Evolutionary conservation across 2,329 filamentous ascomycete genomes (phyloP), one percentile per base, ranked within the genome.

Genomic region (Magnaporthiopsis rhizophila): DNA sequence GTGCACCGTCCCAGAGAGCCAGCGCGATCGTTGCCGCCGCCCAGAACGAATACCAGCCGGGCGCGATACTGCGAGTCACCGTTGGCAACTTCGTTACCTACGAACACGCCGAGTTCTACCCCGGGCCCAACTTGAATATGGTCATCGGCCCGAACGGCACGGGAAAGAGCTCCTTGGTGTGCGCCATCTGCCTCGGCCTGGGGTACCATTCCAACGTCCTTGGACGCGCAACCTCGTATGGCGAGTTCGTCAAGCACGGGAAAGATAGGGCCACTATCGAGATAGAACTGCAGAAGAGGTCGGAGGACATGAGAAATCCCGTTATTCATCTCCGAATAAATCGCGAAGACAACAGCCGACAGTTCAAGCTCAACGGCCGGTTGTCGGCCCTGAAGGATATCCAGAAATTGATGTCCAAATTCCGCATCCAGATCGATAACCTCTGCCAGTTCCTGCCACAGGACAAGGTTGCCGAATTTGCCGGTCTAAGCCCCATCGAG

Each of bases 61-160:
- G 95, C 13, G 89, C 95, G 12, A 96, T 99, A 69, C 87, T 97
- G 61, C 86, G 93, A 50, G 92, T 99, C 61, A 89, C 87, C 69
- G 83, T 98, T 59, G 85, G 83, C 61, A 91, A 98, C 75, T 99
- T 99, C 70, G 92, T 99, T 64, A 99, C 95, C 0, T 99, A 99
- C 77, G 92, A 91, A 62, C 87, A 89, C 63, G 94, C 92, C 64
- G 93, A 97, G 68, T 97, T 98, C 75, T 86, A 89, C 65, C 92
- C 92, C 15, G 95, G 95, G 0, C 94, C 95, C 0, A 94, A 91
- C 73, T 77, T 99, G 72, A 99, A 99, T 74, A 98, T 99, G 94
- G 89, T 99, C 63, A 97, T 99, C 69, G 95, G 95, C 0, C 95
- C 95, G n/a, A 99, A 99, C 72, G 95, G 95, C 45, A 98, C 95